Base-by-base conservation (phyloP, 2,329 filamentous ascomycete genomes). In the Penicillium sp. region DNA sequence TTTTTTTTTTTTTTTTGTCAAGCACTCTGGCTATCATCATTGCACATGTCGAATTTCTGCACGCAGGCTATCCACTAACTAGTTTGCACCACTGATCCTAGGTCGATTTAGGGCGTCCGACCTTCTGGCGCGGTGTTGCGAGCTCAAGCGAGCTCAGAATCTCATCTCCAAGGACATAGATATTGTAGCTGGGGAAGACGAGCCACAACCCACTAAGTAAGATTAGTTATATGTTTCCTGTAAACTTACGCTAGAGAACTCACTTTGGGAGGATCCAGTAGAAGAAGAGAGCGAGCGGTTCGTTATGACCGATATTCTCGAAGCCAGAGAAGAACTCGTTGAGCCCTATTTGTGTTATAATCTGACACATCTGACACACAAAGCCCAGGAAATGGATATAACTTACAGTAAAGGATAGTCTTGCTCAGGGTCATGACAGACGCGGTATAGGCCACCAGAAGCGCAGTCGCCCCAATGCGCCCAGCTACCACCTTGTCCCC, bases 261-360 rank as follows among this genome's bases (percentile, higher is more conserved):
- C 72, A 87, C 84, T 89, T 89, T 32, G 86, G 86, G 57, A 89
- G 72, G 31, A 86, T 81, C 79, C 85, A 90, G 25, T 86, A 71
- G 32, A 82, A 74, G 12, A 87, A 61, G 40, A 89, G 64, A 12
- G 77, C 78, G 3, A 67, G 60, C 38, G 75, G 61, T 55, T 78
- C 77, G 58, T 89, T 89, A 65, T 89, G 86, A 3, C 82, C 81
- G 52, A 86, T 80, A 57, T 85, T 82, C 5, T 77, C 72, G 60
- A 85, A 89, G 7, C 78, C 82, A 45, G 81, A 82, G 64, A 79
- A 85, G 40, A 78, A 77, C 67, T 88, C 85, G 56, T 84, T 84
- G 50, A 86, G 66, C 75, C 80, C 84, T 68, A 50, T 27, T 21
- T 18, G 15, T 15, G 54, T 57, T 47, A 53, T 35, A 35, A 29